Conservation (phyloP, 805 yeast genomes). For the Metschnikowia continentalis region DNA sequence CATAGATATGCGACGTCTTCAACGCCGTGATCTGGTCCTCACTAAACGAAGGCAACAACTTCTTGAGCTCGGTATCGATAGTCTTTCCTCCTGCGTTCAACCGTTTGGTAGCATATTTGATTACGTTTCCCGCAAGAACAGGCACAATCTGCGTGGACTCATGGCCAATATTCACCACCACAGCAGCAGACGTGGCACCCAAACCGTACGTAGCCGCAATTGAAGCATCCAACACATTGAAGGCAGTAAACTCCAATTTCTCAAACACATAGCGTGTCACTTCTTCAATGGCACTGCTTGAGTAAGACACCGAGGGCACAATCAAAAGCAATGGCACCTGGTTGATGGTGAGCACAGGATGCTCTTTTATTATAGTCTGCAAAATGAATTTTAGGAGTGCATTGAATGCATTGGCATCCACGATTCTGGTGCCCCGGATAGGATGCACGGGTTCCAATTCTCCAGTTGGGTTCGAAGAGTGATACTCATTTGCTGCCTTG, state of each 20-base stretch:
- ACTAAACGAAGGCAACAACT: constrained; percentile 55
- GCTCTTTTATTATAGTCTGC: constrained; percentile 34
- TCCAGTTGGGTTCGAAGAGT: constrained; percentile 23
- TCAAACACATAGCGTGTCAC: constrained; percentile 77
- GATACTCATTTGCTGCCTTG: constrained; percentile 32
- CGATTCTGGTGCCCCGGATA: constrained; percentile 58
- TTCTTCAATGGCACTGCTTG: constrained; percentile 59
- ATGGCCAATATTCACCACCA: constrained; percentile 78
- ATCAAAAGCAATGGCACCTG: constrained; percentile 70
- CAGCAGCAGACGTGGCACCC: constrained; percentile 58
- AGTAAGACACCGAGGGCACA: constrained; percentile 61
- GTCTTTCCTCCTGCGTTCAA: constrained; percentile 60
- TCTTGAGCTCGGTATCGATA: constrained; percentile 53
- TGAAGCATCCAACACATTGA: constrained; percentile 64
- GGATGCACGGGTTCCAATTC: constrained; percentile 54
- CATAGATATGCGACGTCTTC: constrained; percentile 72
- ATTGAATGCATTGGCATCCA: constrained; percentile 65
- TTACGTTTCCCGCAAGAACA: constrained; percentile 65
- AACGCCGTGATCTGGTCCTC: constrained; percentile 64
- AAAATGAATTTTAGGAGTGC: constrained; percentile 48
- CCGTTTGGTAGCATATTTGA: constrained; percentile 49
- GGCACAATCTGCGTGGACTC: constrained; percentile 75
- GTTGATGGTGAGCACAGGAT: constrained; percentile 49
- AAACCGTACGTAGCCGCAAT: constrained; percentile 72
- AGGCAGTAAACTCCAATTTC: constrained; percentile 63